Evolutionary conservation across 768 basidiomycete species (phyloP).

Genomic region (Tylopilus rubrobrunneus): DNA sequence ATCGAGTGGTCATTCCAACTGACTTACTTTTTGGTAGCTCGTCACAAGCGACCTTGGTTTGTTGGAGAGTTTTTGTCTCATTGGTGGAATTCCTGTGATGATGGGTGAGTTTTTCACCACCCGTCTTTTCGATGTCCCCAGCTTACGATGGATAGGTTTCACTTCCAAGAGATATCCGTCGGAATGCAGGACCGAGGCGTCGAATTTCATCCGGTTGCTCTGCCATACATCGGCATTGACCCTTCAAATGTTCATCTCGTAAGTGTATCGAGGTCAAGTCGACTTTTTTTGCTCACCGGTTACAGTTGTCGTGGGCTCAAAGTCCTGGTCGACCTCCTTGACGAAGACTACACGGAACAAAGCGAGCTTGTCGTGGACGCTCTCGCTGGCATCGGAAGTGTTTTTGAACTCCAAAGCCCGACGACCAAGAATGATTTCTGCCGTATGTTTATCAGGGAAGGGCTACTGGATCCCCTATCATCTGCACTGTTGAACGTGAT

Average conservation of each 20-base stretch:
- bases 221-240: slow-evolving; percentile 93
- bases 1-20: neutral
- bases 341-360: slow-evolving; percentile 93
- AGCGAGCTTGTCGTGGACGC: slow-evolving; percentile 89
- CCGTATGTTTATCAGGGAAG: slow-evolving; percentile 96
- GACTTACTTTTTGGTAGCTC: slow-evolving; percentile 35
- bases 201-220: slow-evolving; percentile 87
- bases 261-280: slow-evolving; percentile 31
- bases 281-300: neutral
- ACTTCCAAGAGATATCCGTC: slow-evolving; percentile 92
- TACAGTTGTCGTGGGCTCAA: slow-evolving; percentile 88
- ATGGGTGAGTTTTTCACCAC: slow-evolving; percentile 54
- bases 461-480: slow-evolving; percentile 88
- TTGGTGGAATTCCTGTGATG: slow-evolving; percentile 93
- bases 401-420: slow-evolving; percentile 94
- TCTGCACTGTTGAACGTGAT: slow-evolving; percentile 88
- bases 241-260: slow-evolving; percentile 99
- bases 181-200: slow-evolving; percentile 93
- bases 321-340: slow-evolving; percentile 91
- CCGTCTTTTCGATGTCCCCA: neutral
- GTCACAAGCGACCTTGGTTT: slow-evolving; percentile 75
- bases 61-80: slow-evolving; percentile 92
- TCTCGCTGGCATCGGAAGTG: slow-evolving; percentile 89
- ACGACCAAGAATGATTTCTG: slow-evolving; percentile 99
- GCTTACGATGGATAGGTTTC: slow-evolving; percentile 52